Base-by-base conservation (phyloP, 441 rosid species). In the Biscutella laevigata region DNA sequence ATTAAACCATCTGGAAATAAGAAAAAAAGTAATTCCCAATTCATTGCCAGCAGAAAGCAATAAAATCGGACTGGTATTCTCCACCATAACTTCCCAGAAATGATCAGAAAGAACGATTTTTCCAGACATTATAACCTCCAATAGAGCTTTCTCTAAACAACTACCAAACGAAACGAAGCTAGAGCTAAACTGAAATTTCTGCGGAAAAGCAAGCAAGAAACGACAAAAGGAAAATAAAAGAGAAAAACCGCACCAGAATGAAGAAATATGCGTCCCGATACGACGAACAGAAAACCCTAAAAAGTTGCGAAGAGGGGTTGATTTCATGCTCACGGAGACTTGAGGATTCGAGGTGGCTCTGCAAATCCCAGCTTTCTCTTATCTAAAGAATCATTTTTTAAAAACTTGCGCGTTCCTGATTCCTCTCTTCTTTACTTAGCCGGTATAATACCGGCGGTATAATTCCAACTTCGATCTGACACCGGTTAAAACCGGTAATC, bases 401-500 rank as follows among this genome's bases (percentile, higher is more conserved):
- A n/a, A 42, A 52, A 61, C 39, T 19, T 57, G 30, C 61, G 25
- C 63, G 50, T 36, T 40, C 6, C 20, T 26, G 13, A 12, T 36
- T 49, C 7, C 44, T 21, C 25, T 6, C 32, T n/a, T n/a, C n/a
- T n/a, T n/a, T n/a, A n/a, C 25, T 24, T 26, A 50, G 58, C 62
- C 57, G 50, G 69, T 25, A n/a, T 6, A n/a, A n/a, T n/a, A n/a
- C n/a, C n/a, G n/a, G n/a, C n/a, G n/a, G n/a, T 36, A 6, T 21
- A 7, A 21, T 32, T 58, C 47, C 54, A 33, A 47, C 42, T 37
- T 41, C 52, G 66, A 62, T 62, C 60, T 37, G 53, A 25, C 38
- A 67, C 67, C 37, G 69, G 75, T 41, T 26, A 26, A 22, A 54
- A 16, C 57, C 57, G 59, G 66, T 69, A 33, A 35, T 17, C 8